A percentile compares a stretch with the other conserved stretches of the same genome.
Conservation (phyloP, 495 filamentous ascomycete genomes). For the Oleoguttula mirabilis region DNA sequence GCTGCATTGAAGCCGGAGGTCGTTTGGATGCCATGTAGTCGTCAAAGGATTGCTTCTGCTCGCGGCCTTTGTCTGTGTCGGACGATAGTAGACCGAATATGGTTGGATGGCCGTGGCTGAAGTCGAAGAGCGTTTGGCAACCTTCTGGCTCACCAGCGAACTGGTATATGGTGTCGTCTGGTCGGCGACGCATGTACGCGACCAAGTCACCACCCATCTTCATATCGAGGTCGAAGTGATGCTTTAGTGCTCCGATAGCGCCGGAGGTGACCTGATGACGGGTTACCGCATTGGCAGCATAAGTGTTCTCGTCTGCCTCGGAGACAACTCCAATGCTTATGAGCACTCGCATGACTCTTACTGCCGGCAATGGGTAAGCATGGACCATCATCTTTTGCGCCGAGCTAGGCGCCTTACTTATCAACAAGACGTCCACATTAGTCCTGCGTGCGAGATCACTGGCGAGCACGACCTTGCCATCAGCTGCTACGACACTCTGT, state of each 20-base stretch:
- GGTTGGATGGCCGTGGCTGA: neutral
- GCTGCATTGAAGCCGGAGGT: neutral
- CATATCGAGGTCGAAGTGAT: conserved; percentile 11
- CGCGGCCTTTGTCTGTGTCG: conserved; percentile 4
- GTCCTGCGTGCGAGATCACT: conserved; percentile 1
- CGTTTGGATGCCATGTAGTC: conserved; percentile 6
- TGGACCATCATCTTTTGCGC: no score
- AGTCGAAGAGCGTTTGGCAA: conserved; percentile 4
- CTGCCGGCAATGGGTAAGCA: no score
- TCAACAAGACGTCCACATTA: conserved; percentile 5
- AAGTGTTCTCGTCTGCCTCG: conserved; percentile 2
- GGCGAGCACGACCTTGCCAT: neutral
- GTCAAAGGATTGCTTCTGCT: conserved; percentile 14
- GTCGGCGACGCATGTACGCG: conserved; percentile 9
- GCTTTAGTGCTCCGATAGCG: conserved; percentile 3
- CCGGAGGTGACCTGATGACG: neutral
- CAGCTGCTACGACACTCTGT: neutral
- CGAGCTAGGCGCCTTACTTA: no score
- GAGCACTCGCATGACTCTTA: conserved; percentile 2
- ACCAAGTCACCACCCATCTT: conserved; percentile 5
- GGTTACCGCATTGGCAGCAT: conserved; percentile 2
- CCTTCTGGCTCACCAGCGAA: conserved; percentile 4
- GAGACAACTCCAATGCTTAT: neutral
- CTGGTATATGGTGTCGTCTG: conserved; percentile 5
- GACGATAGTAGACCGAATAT: conserved; percentile 7